Conservation (phyloP, 2,329 filamentous ascomycete genomes). For the Colletotrichum kahawae region DNA sequence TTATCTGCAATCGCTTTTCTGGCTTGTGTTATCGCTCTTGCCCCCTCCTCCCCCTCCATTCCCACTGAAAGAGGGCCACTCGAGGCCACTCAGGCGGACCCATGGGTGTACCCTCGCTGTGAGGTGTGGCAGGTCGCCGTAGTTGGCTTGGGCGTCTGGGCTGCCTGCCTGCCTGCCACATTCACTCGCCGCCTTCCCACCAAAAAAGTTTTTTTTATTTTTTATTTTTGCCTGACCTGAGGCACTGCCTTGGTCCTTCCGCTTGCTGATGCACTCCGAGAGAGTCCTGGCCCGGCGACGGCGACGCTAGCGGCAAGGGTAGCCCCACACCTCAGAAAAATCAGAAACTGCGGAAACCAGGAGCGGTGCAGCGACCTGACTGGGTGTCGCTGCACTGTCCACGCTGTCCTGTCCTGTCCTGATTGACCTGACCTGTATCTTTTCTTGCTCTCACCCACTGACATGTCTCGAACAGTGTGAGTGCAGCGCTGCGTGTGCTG, state of each 20-base stretch:
- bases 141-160: neutral
- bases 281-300: conserved; percentile 18
- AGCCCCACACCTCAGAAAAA: conserved; percentile 20
- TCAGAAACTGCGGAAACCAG: conserved; percentile 24
- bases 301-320: conserved; percentile 22
- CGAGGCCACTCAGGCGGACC: neutral
- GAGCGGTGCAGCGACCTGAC: conserved; percentile 22
- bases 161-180: neutral
- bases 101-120: neutral
- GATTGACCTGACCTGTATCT: neutral
- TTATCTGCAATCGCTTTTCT: conserved; percentile 24
- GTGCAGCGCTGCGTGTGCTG: neutral
- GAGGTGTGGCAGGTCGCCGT: neutral
- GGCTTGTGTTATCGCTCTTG: conserved; percentile 17
- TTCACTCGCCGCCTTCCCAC: conserved; percentile 10
- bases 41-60: neutral
- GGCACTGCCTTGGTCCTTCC: neutral
- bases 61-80: neutral
- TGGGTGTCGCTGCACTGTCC: neutral
- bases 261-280: neutral
- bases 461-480: neutral
- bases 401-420: neutral
- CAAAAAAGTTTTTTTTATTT: conserved; percentile 26
- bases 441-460: neutral
- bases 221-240: neutral